Evolutionary conservation across 208 protist genomes (phyloP).

Genomic region (Wallacemonas sp.): DNA sequence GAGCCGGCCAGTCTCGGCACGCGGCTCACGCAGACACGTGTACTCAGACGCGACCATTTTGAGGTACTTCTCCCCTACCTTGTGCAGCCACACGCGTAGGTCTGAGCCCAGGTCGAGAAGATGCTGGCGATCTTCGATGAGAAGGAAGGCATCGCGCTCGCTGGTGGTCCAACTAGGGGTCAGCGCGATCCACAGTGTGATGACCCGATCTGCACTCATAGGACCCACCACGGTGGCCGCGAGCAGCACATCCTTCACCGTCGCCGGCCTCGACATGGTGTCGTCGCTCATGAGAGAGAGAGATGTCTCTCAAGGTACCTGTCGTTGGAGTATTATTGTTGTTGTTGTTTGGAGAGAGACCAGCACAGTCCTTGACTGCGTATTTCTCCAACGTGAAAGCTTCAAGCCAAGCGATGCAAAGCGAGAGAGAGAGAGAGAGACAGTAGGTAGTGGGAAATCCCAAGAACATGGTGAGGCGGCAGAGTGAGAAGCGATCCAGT

Average conservation of each 20-base stretch:
- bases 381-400: too few relatives aligned
- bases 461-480: too few relatives aligned
- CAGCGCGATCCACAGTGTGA: not conserved
- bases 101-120: not conserved
- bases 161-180: not conserved
- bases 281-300: too few relatives aligned
- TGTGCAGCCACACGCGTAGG: conserved; percentile 15
- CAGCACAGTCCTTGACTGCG: too few relatives aligned
- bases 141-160: not conserved
- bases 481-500: too few relatives aligned
- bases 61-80: conserved; percentile 34
- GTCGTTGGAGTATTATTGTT: too few relatives aligned
- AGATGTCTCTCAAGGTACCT: too few relatives aligned
- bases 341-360: too few relatives aligned
- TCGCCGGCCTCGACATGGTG: not conserved
- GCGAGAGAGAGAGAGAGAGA: not conserved
- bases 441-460: too few relatives aligned
- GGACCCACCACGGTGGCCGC: not conserved
- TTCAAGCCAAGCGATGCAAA: too few relatives aligned
- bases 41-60: conserved; percentile 53
- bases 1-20: conserved; percentile 27
- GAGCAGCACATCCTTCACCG: not conserved
- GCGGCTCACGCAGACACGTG: conserved; percentile 26
- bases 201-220: not conserved
- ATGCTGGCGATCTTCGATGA: not conserved